Evolutionary conservation across 2,329 filamentous ascomycete genomes (phyloP).

Genomic region (Cyphellophora europaea): DNA sequence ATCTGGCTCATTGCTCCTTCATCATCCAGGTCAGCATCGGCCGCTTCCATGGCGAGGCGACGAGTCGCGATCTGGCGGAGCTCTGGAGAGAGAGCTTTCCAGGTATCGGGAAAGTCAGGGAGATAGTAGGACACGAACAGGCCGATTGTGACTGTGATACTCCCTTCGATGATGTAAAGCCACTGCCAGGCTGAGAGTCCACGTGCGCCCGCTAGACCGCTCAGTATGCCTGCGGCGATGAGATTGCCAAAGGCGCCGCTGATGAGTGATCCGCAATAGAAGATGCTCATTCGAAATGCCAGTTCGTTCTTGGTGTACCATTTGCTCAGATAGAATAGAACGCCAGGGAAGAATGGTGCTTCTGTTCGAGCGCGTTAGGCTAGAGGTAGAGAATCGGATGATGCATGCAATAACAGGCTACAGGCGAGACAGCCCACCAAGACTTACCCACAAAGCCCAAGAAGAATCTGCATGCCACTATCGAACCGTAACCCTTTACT

Average conservation of each 20-base stretch:
- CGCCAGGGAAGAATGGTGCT: slow-evolving; percentile 37
- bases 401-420: too few relatives aligned
- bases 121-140: slow-evolving; percentile 24
- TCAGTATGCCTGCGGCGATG: slow-evolving; percentile 43
- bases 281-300: slow-evolving; percentile 39
- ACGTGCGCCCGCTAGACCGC: slow-evolving; percentile 25
- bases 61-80: slow-evolving; percentile 34
- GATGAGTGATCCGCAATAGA: slow-evolving; percentile 38
- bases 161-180: slow-evolving; percentile 30
- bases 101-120: slow-evolving; percentile 35
- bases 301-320: slow-evolving; percentile 43
- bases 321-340: slow-evolving; percentile 39
- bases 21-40: slow-evolving; percentile 40
- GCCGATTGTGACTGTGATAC: slow-evolving; percentile 26
- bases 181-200: slow-evolving; percentile 29
- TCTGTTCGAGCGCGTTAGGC: too few relatives aligned
- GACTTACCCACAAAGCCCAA: slow-evolving; percentile 29
- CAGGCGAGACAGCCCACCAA: background rate
- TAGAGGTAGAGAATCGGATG: too few relatives aligned
- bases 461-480: slow-evolving; percentile 36
- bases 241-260: slow-evolving; percentile 44
- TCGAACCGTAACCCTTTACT: slow-evolving; percentile 30
- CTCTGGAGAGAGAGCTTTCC: slow-evolving; percentile 32
- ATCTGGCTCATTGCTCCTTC: slow-evolving; percentile 38
- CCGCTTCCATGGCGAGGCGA: slow-evolving; percentile 41